Evolutionary conservation across 352 stramenopile genomes (phyloP).

Genomic region (Phytopythium kandeliae): DNA sequence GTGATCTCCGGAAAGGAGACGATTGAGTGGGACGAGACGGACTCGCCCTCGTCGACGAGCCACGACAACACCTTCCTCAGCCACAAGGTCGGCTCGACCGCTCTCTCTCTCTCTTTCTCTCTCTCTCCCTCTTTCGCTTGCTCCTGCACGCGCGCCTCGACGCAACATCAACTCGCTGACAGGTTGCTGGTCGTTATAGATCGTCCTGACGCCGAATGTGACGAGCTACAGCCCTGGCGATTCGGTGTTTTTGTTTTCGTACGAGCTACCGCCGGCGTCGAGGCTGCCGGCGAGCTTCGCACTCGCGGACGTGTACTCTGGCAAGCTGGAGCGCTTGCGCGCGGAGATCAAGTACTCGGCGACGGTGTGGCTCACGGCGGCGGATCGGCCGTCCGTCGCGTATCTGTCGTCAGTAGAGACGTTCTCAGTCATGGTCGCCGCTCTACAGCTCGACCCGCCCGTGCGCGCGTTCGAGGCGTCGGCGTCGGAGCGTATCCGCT

Average conservation of each 20-base stretch:
- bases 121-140: too few relatives aligned
- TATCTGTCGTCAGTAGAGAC: constrained; percentile 21
- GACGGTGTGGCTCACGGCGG: constrained; percentile 21
- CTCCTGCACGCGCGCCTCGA: too few relatives aligned
- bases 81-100: constrained; percentile 13
- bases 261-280: constrained; percentile 11
- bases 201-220: constrained; percentile 14
- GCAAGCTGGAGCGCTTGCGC: constrained; percentile 18
- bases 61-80: constrained; percentile 27
- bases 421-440: constrained; percentile 17
- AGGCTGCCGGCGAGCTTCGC: constrained; percentile 23
- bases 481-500: constrained; percentile 16
- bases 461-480: constrained; percentile 21
- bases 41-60: constrained; percentile 15
- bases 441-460: constrained; percentile 13
- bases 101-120: background rate
- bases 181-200: background rate
- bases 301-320: constrained; percentile 21
- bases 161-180: too few relatives aligned
- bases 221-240: constrained; percentile 14
- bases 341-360: constrained; percentile 21
- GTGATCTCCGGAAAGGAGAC: constrained; percentile 18
- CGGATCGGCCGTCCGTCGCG: constrained; percentile 21
- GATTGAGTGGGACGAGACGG: constrained; percentile 27
- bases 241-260: constrained; percentile 15